Base-by-base conservation (phyloP, 768 basidiomycete genomes). In the Mycena alexandri region DNA sequence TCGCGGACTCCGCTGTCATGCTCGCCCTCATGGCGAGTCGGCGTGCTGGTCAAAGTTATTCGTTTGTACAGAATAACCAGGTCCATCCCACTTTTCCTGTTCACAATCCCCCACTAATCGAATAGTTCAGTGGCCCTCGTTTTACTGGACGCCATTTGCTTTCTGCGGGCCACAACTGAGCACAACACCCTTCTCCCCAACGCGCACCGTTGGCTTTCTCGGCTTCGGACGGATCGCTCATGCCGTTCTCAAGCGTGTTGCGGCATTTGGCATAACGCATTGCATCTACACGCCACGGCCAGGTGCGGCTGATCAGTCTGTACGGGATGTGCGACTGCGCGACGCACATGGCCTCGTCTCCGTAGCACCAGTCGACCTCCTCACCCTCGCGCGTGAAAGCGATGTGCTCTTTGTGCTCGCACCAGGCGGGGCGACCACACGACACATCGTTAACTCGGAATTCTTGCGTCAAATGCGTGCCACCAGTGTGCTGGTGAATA, bases 211-310 rank as follows among this genome's bases (percentile, higher is more conserved):
- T 1, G 96, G 95, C 1, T 98, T 99, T 80, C 83, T 99, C 42
- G 98, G 98, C 14, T 98, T 99, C 71, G 97, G 97, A 7, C 89
- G 97, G 24, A 99, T 99, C 72, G 90, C 95, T 0, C 93, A 96
- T 73, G 92, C 91, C 25, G 92, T 92, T 0, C 86, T 97, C 56
- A 77, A 84, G 2, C 90, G 97, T 5, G 86, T 98, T 36, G 79
- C 92, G 14, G 89, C 93, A 2, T 98, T 98, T 75, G 95, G 92
- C 21, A 84, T 94, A 73, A 91, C 88, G 0, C 81, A 87, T 70
- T 90, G 89, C 70, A 72, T 96, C 46, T 97, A 95, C 79, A 78
- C 83, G 11, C 88, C 89, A 1, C 61, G 79, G 21, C 78, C 84
- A 22, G 83, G 81, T 33, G 67, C 78, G 22, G 75, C 71, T 13